Evolutionary conservation across 257 asterid genomes (phyloP), one percentile per base, ranked within the genome.

Genomic region (Solanum dulcamara): DNA sequence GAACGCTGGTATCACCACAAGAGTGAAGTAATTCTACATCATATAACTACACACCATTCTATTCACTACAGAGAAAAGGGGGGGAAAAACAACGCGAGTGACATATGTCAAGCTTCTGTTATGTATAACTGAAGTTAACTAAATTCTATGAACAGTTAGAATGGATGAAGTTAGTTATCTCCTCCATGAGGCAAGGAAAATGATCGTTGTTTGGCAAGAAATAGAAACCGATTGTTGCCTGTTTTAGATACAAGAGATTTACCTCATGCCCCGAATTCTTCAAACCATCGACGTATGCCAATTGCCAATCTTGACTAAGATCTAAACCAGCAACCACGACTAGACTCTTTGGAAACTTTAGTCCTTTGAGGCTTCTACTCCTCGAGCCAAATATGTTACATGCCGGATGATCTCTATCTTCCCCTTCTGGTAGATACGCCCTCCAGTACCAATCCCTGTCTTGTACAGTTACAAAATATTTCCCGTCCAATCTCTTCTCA

Each of bases 361-460:
- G 53, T 0, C 91, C 93, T 53, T 88, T 89, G 7, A 95, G 84
- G 72, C 83, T 87, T 62, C 51, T 80, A 26, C 97, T 89, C 80
- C 94, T 88, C 2, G 93, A 93, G 4, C 98, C 98, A 10, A 93
- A 93, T n/a, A 92, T 93, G 37, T 95, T 95, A 81, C 97, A 95
- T 0, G 98, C 97, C 0, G 98, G 98, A 83, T 95, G 98, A 74
- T 95, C 98, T 55, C 98, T 85, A 77, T 93, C 96, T 38, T 93
- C 95, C 7, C 97, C 97, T 71, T 93, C 96, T 0, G 98, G 98
- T 38, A 95, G 60, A 85, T 92, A 95, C 0, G 98, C 98, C 57
- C 97, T 80, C 98, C 98, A 95, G 80, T 95, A 95, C 97, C 98
- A 95, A 88, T 95, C 98, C 75, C 97, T 64, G 51, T 95, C 98